phyloP scores from a whole-genome alignment of 2,329 filamentous ascomycete genomes.

The Pseudocercospora macadamiae region DNA sequence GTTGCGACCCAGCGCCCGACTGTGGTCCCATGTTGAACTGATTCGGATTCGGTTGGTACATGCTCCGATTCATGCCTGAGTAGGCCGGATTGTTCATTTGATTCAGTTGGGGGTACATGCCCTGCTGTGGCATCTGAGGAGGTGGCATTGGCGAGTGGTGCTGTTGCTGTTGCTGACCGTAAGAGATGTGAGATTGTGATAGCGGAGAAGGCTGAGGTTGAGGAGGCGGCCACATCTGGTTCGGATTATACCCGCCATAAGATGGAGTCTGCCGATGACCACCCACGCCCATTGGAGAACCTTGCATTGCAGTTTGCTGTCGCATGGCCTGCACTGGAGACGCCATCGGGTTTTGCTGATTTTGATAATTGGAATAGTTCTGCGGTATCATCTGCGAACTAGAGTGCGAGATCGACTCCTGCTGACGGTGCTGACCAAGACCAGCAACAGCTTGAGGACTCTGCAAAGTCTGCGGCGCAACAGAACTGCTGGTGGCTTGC shows the following conservation, averaged over 20 bases:
- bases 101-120: constrained; percentile 52
- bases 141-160: constrained; percentile 55
- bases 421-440: constrained; percentile 64
- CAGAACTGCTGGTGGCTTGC: constrained; percentile 43
- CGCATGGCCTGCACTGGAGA: constrained; percentile 73
- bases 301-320: constrained; percentile 61
- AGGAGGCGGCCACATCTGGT: constrained; percentile 54
- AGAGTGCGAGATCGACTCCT: constrained; percentile 60
- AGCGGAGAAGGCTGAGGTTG: constrained; percentile 54
- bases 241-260: constrained; percentile 48
- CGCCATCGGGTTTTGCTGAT: constrained; percentile 73
- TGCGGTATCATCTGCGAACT: constrained; percentile 58
- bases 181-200: constrained; percentile 50
- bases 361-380: constrained; percentile 71
- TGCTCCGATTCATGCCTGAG: constrained; percentile 50
- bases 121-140: constrained; percentile 52
- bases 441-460: constrained; percentile 46
- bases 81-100: constrained; percentile 50
- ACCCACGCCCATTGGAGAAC: constrained; percentile 59
- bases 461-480: constrained; percentile 49
- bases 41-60: constrained; percentile 54
- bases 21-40: constrained; percentile 43
- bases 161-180: constrained; percentile 46
- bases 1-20: constrained; percentile 48
- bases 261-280: constrained; percentile 47